Percentiles rank a stretch among this genome's conserved stretches.
Evolutionary conservation across 2,329 filamentous ascomycete species (phyloP).

Genomic region (Stachybotrys echinatus): DNA sequence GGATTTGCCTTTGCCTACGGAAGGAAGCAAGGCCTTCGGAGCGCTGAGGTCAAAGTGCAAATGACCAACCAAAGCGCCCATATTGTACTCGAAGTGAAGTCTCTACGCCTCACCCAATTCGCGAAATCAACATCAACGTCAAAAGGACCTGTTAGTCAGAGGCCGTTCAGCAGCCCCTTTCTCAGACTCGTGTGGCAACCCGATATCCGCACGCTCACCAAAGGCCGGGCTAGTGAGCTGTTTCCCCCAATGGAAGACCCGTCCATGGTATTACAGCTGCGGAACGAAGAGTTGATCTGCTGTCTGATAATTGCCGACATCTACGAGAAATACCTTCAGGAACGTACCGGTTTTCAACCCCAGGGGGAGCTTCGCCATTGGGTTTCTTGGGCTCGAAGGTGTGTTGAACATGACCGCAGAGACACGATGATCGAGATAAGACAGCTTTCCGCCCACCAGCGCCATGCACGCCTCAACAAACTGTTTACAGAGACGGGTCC

Average conservation of each 20-base stretch:
- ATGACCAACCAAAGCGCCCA: background rate
- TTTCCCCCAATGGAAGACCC: background rate
- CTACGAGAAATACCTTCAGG: background rate
- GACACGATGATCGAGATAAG: background rate
- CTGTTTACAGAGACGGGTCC: background rate
- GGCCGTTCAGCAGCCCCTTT: constrained; percentile 1
- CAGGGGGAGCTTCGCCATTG: background rate
- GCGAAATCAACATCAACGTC: background rate
- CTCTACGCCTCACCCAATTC: background rate
- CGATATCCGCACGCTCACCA: constrained; percentile 1
- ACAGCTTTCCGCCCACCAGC: background rate
- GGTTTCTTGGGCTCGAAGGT: background rate
- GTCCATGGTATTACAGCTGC: background rate
- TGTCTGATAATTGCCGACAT: background rate
- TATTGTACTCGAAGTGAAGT: too few relatives aligned
- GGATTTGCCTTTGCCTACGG: background rate
- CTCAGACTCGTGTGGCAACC: constrained; percentile 1
- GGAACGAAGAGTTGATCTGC: background rate
- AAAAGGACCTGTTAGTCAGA: background rate
- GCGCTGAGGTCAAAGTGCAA: background rate
- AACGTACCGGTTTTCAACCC: too few relatives aligned
- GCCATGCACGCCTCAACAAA: background rate
- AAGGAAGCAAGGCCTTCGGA: background rate
- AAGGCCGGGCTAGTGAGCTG: background rate
- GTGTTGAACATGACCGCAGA: background rate